Evolutionary conservation across 1,284 basidiomycete genomes (phyloP).

Genomic region (Ustilago esculenta): DNA sequence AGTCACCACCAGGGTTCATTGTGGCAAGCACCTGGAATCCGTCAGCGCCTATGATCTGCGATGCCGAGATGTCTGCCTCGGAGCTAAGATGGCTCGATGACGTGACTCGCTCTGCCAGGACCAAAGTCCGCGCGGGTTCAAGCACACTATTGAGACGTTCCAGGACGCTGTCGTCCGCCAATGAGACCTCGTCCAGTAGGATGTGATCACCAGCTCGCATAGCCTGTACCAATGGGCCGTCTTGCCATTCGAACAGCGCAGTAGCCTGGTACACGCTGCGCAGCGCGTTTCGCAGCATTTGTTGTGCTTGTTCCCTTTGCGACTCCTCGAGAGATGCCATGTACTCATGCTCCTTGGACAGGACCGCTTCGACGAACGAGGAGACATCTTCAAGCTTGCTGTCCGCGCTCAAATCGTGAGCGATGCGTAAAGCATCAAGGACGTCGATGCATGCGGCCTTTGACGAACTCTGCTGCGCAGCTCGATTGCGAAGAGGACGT

Average conservation of each 20-base stretch:
- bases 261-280: conserved; percentile 70
- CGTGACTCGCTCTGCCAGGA: conserved; percentile 91
- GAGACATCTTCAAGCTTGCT: conserved; percentile 40
- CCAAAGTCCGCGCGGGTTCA: conserved; percentile 86
- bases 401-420: conserved; percentile 20
- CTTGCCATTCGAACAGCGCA: conserved; percentile 95
- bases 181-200: conserved; percentile 94
- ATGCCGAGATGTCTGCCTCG: conserved; percentile 38
- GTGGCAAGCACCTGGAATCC: conserved; percentile 92
- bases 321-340: conserved; percentile 8
- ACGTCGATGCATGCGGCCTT: conserved; percentile 59
- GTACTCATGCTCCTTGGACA: conserved; percentile 16
- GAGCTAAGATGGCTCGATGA: conserved; percentile 68
- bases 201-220: conserved; percentile 89
- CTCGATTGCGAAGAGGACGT: conserved; percentile 87
- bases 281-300: conserved; percentile 68
- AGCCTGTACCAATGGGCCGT: conserved; percentile 91
- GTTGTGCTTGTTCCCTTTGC: conserved; percentile 9
- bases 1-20: conserved; percentile 99
- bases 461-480: conserved; percentile 67
- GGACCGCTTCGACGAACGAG: conserved; percentile 18
- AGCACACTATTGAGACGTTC: conserved; percentile 97
- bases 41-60: conserved; percentile 46
- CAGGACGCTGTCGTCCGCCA: conserved; percentile 97
- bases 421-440: conserved; percentile 39